Evolutionary conservation across 441 rosid species (phyloP).

Genomic region (Mallotus japonicus): DNA sequence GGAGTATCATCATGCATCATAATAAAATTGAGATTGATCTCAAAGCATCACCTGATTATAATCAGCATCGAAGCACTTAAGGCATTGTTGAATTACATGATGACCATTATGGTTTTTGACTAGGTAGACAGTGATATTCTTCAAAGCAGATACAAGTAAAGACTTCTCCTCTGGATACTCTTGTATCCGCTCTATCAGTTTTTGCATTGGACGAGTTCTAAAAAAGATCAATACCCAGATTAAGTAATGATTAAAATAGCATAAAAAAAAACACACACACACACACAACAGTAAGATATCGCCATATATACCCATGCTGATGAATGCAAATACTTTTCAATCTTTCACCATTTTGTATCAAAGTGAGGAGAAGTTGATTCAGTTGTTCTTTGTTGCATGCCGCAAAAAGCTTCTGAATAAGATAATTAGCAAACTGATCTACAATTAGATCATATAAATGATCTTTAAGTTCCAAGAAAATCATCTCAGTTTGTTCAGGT

Average conservation of each 20-base stretch:
- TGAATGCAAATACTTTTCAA: constrained; percentile 30
- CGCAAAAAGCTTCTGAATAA: constrained; percentile 38
- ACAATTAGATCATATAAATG: constrained; percentile 28
- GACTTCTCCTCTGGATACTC: constrained; percentile 19
- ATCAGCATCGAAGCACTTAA: constrained; percentile 28
- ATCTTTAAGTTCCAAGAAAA: constrained; percentile 37
- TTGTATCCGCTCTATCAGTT: constrained; percentile 27
- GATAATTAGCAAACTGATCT: constrained; percentile 32
- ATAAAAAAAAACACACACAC: not conserved
- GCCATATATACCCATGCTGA: constrained; percentile 32
- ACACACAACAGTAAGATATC: too few relatives aligned
- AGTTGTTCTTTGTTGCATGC: constrained; percentile 32
- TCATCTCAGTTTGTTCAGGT: constrained; percentile 20
- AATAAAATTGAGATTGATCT: too few relatives aligned
- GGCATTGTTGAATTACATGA: constrained; percentile 38
- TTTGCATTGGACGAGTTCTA: constrained; percentile 41
- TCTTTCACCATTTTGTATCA: constrained; percentile 16
- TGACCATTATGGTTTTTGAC: constrained; percentile 31
- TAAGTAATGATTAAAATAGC: not conserved
- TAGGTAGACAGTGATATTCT: constrained; percentile 23
- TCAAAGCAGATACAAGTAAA: constrained; percentile 26
- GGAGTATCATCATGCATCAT: not conserved
- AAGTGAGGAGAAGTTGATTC: constrained; percentile 19
- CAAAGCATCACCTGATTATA: constrained; percentile 30
- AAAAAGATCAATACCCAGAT: not conserved